Evolutionary conservation across 1,139 yeast species (phyloP).

Genomic region (Geotrichum phurueaensis): DNA sequence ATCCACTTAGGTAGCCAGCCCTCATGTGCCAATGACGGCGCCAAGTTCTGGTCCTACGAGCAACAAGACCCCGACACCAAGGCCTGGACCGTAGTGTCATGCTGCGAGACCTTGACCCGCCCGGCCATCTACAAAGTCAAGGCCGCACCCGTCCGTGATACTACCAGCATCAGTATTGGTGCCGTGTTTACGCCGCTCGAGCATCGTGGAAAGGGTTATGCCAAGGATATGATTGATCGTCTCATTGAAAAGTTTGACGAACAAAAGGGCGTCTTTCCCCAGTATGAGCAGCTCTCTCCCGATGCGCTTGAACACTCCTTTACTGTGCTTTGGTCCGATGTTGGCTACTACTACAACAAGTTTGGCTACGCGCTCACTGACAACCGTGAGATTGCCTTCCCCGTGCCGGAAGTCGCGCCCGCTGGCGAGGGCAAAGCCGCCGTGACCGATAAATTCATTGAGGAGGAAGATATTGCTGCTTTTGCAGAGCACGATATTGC

Average conservation of each 20-base stretch:
- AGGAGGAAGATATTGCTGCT: constrained; percentile 23
- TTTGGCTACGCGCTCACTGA: constrained; percentile 48
- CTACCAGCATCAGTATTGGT: constrained; percentile 53
- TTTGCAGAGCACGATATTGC: constrained; percentile 34
- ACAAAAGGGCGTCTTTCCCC: constrained; percentile 17
- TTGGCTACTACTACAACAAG: constrained; percentile 58
- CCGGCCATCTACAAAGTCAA: constrained; percentile 35
- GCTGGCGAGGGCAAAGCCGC: constrained; percentile 34
- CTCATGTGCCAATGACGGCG: constrained; percentile 20
- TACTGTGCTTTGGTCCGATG: constrained; percentile 60
- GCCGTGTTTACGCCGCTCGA: constrained; percentile 57
- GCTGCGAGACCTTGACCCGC: constrained; percentile 27
- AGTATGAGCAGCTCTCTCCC: constrained; percentile 34
- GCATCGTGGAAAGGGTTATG: constrained; percentile 61
- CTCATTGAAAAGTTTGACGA: constrained; percentile 40
- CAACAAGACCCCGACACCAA: constrained; percentile 12
- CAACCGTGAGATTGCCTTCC: constrained; percentile 24
- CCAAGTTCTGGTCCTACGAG: constrained; percentile 31
- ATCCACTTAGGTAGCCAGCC: constrained; percentile 22
- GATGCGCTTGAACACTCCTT: constrained; percentile 37
- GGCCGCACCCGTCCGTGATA: constrained; percentile 26
- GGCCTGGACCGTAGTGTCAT: constrained; percentile 11
- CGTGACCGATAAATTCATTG: not conserved
- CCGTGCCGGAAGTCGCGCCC: constrained; percentile 25
- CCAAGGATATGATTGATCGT: constrained; percentile 46